Evolutionary conservation across 805 yeast species (phyloP).

Genomic region (Kazachstania kunashirensis): DNA sequence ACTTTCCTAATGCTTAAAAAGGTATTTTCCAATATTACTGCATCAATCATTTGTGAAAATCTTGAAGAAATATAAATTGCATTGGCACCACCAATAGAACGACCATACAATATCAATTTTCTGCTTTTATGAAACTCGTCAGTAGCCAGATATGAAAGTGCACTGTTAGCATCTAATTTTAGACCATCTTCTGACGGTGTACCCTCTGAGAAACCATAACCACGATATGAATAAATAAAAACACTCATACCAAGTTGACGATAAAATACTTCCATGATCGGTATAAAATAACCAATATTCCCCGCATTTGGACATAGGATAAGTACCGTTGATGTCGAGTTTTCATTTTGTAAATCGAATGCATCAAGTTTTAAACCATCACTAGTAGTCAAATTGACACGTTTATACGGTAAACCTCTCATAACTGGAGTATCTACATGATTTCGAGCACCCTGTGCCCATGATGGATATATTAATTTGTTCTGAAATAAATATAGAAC

Average conservation of each 20-base stretch:
- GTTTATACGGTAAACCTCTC: conserved; percentile 57
- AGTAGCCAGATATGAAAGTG: conserved; percentile 45
- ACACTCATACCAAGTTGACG: conserved; percentile 60
- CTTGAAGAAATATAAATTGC: conserved; percentile 70
- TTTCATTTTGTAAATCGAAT: conserved; percentile 33
- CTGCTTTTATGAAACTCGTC: conserved; percentile 45
- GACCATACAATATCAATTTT: conserved; percentile 60
- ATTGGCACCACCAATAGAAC: conserved; percentile 93
- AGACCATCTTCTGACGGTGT: conserved; percentile 66
- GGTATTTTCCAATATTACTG: conserved; percentile 76
- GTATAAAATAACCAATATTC: conserved; percentile 83
- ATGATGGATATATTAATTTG: conserved; percentile 72
- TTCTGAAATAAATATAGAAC: conserved; percentile 56
- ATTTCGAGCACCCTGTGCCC: conserved; percentile 61
- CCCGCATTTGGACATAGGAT: conserved; percentile 91
- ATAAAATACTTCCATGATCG: conserved; percentile 65
- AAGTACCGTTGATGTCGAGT: conserved; percentile 52
- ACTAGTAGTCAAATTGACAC: conserved; percentile 46
- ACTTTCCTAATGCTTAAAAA: conserved; percentile 66
- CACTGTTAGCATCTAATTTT: conserved; percentile 71
- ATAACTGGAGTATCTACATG: conserved; percentile 69
- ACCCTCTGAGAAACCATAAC: conserved; percentile 81
- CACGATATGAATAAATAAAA: conserved; percentile 78
- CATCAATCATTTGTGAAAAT: conserved; percentile 43
- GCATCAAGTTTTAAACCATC: conserved; percentile 67